phyloP scores from a whole-genome alignment of 208 protist genomes.

The Leptomonas pyrrhocoris region DNA sequence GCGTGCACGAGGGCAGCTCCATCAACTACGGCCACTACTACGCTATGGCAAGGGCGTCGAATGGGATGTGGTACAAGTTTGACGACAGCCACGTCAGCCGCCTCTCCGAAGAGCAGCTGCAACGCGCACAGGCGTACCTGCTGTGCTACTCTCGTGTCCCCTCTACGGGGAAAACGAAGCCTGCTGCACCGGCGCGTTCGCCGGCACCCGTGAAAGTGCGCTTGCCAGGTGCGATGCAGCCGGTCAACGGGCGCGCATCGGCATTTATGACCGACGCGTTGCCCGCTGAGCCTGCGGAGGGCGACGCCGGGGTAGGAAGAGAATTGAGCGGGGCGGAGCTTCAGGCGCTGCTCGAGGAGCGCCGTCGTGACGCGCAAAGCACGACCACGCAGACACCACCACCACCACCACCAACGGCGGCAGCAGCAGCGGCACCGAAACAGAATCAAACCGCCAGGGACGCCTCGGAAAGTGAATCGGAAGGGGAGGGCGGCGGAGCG shows the following conservation, averaged over 20 bases:
- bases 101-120: slow-evolving; percentile 65
- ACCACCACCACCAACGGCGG: too few species aligned
- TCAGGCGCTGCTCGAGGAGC: slow-evolving; percentile 19
- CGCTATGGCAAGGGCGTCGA: slow-evolving; percentile 74
- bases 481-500: slow-evolving; percentile 8
- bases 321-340: slow-evolving; percentile 36
- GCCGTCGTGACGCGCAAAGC: neutral
- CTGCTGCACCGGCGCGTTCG: neutral
- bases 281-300: neutral
- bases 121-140: slow-evolving; percentile 87
- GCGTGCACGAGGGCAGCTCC: slow-evolving; percentile 86
- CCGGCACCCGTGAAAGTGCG: neutral
- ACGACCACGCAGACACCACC: too few species aligned
- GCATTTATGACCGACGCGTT: neutral
- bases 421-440: neutral
- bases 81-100: slow-evolving; percentile 80
- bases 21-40: slow-evolving; percentile 93
- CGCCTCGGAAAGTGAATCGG: neutral
- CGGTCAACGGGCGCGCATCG: neutral
- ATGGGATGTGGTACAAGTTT: slow-evolving; percentile 88
- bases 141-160: slow-evolving; percentile 83
- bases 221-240: neutral
- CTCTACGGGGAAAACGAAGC: neutral
- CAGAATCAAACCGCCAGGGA: neutral
- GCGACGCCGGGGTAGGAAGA: slow-evolving; percentile 10